These are phyloP conservation scores for Xylariaceae sp. DNA, from an alignment of 2,329 filamentous ascomycete genomes.

Conservation along the genomic window DNA sequence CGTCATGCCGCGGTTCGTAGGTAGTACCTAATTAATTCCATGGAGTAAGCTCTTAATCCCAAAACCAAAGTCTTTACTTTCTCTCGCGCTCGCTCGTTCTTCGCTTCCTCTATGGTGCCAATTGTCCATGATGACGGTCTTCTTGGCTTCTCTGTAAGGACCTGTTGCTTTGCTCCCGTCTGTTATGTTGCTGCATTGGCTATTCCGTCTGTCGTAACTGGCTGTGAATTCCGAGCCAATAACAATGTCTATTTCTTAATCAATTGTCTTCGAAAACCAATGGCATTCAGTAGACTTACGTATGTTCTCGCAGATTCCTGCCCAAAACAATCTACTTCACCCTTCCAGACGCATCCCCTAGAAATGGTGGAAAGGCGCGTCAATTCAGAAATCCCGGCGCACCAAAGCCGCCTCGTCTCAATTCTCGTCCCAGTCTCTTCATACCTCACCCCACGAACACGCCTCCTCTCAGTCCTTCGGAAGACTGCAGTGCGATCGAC, in stretches of 20 bases:
- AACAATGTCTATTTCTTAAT: background rate
- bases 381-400: conserved; percentile 30
- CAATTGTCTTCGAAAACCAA: background rate
- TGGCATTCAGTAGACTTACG: background rate
- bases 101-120: background rate
- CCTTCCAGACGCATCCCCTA: conserved; percentile 49
- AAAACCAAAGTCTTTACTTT: no score
- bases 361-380: conserved; percentile 12
- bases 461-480: conserved; percentile 53
- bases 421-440: conserved; percentile 52
- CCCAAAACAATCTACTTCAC: conserved; percentile 91
- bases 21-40: no score
- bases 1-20: no score
- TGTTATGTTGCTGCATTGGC: background rate
- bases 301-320: conserved; percentile 64
- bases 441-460: conserved; percentile 45
- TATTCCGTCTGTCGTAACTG: background rate
- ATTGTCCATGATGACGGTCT: conserved; percentile 45
- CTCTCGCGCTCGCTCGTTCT: background rate
- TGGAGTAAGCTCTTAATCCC: no score
- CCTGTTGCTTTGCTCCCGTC: conserved; percentile 2
- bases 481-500: conserved; percentile 38
- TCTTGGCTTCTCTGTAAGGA: conserved; percentile 48
- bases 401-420: conserved; percentile 28
- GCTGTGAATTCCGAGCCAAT: background rate